A percentile compares a stretch with the other conserved stretches of the same genome.
Conservation (phyloP, 495 filamentous ascomycete species). For the Penicillium dipodomyicola region DNA sequence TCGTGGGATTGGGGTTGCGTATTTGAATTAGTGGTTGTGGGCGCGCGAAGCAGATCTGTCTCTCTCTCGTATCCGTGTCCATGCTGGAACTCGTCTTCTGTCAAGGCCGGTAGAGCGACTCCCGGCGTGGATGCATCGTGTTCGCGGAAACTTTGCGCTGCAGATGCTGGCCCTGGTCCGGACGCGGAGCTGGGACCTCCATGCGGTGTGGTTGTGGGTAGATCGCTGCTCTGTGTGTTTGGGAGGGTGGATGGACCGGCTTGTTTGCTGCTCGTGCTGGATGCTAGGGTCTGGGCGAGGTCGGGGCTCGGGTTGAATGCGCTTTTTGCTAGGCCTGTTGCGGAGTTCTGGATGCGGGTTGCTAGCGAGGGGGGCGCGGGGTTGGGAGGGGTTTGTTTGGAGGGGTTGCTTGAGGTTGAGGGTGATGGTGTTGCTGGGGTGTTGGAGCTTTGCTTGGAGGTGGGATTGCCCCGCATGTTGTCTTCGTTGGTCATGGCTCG, state of each 20-base stretch:
- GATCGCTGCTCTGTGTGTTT: conserved; percentile 1
- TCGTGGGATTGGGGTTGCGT: not conserved
- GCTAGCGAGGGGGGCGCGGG: conserved; percentile 28
- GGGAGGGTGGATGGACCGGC: conserved; percentile 15
- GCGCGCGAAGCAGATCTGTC: too few relatives aligned
- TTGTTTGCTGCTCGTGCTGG: conserved; percentile 25
- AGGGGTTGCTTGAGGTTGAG: conserved; percentile 7
- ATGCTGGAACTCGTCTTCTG: conserved; percentile 34
- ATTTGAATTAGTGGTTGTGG: not conserved
- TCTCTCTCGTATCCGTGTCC: not conserved
- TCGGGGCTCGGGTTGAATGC: conserved; percentile 29
- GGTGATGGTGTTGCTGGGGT: conserved; percentile 3
- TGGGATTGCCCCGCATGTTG: conserved; percentile 26
- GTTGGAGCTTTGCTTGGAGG: conserved; percentile 4
- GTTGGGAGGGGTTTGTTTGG: conserved; percentile 2
- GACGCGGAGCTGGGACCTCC: conserved; percentile 1
- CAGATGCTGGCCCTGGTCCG: not conserved
- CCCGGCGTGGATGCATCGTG: not conserved
- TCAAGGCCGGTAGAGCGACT: conserved; percentile 27
- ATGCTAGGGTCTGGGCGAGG: conserved; percentile 30
- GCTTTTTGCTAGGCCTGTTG: conserved; percentile 35
- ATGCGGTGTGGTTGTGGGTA: conserved; percentile 15
- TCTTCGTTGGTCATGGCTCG: conserved; percentile 4
- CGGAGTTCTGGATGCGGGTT: conserved; percentile 41
- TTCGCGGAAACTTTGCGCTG: conserved; percentile 24